Base-by-base conservation (phyloP, 805 yeast genomes). In the Debaryomyces tyrocola region DNA sequence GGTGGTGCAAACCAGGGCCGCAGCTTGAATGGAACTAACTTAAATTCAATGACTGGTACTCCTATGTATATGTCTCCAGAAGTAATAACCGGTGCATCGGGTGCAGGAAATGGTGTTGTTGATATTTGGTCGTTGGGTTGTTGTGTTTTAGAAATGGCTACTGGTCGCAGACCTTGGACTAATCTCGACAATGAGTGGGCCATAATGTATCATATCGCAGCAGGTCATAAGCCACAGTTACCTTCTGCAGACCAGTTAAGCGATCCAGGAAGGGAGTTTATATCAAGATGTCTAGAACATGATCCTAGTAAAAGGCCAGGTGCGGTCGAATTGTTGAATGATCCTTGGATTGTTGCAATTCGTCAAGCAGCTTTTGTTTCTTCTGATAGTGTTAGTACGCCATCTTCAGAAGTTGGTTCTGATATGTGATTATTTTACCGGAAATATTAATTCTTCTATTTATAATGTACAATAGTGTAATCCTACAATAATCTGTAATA, bases 21-120 rank as follows among this genome's bases (percentile, higher is more conserved):
- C 6, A 53, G 62, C 40, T 44, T 45, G 9, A 53, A 41, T 11
- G 50, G 50, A 11, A 49, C 47, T 40, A 69, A 75, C 54, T 71
- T 78, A 50, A 69, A 67, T 40, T 71, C 79, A 24, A 77, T 87
- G 74, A 84, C 96, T 2, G 99, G 99, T 34, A 94, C 99, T 0
- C 98, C 98, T 12, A 94, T 92, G 97, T 94, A 94, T 68, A 92
- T 94, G 98, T 90, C 98, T 0, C 99, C 99, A 0, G 99, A 94
- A 59, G 87, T 89, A 0, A 89, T 94, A 48, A 88, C 94, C 1
- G 97, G 97, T 2, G 74, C 79, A 5, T 66, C 76, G 1, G 60
- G 77, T 1, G 85, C 84, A 29, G 71, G 74, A 45, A 79, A 76
- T 52, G 91, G 91, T 2, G 82, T 84, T 3, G 78, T 70, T 40